Base-by-base conservation (phyloP, 371 early-diverging fungal species). In the Apophysomyces variabilis region DNA sequence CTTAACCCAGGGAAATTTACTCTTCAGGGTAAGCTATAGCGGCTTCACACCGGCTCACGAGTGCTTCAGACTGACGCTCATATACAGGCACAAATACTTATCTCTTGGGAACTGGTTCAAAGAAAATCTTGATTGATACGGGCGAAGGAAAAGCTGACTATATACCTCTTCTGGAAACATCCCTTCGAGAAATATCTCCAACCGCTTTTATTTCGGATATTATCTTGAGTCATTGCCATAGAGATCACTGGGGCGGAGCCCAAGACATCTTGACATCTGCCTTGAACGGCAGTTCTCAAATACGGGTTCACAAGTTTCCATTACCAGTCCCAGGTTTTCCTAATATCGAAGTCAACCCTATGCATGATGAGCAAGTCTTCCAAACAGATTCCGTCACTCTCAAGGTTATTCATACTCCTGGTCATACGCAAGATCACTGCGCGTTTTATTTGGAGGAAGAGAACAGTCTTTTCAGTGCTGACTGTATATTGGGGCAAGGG, bases 401-500 rank as follows among this genome's bases (percentile, higher is more conserved):
- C 21, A 67, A 72, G 7, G 89, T 90, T 0, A 67, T 92, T 11
- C 80, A 87, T 67, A 94, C 96, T 0, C 95, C 95, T 0, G 97
- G 97, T 0, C 96, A 96, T 67, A 87, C 89, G 0, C 66, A 79
- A 38, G 96, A 96, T 66, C 96, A 96, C 68, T 83, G 90, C 57
- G 76, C 87, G 4, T 88, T 95, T 66, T 87, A 70, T 63, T 70
- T 93, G 18, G 84, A 87, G 56, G 90, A 94, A 71, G 94, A 93
- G 60, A 63, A 85, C 18, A 84, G 83, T 11, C 44, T 96, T 3
- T 92, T 95, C 45, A 87, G 92, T 1, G 95, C 93, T 0, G 97
- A 96, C 70, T 88, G 88, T 66, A 85, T 96, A 0, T 76, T 96
- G 58, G 97, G 97, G 0, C 90, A 93, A 54, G 94, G 95, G 0